Base-by-base conservation (phyloP, 495 filamentous ascomycete genomes). In the Tuber aestivum region DNA sequence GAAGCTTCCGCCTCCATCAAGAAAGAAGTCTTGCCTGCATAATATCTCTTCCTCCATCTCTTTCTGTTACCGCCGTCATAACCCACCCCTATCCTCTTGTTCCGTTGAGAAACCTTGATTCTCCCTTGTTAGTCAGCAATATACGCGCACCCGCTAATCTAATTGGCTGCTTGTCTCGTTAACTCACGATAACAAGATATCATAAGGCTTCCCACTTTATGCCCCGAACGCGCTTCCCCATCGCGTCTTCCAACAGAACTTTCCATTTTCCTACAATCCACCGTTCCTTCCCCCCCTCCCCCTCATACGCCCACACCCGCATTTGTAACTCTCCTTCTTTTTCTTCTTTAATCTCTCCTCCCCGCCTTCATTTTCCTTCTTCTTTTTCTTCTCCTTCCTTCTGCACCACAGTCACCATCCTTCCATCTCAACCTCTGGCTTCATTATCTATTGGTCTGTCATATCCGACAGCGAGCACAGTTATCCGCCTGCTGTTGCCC, bases 391-490 rank as follows among this genome's bases (percentile, higher is more conserved):
- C 85, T 82, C 72, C 79, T 69, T 40, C 83, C 80, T 45, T 70
- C 37, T 32, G 69, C 65, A 44, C 74, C 71, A 42, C 61, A 74
- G 27, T 73, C 75, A 8, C 56, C 77, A 40, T 38, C 35, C 18
- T 70, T 70, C 56, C 65, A 68, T 20, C 61, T 42, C 72, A 61
- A 74, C 61, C 38, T 74, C 71, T 37, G 61, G n/a, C 70, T 69
- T n/a, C 35, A 42, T 70, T 35, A 42, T 50, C 45, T 72, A 23
- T 75, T 70, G 23, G n/a, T 74, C 69, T 72, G 44, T 41, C 73
- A 50, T 35, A 70, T 87, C 6, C 92, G 91, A 65, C 56, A 35
- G 27, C 27, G 27, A 65, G 56, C 56, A 35, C 16, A 65, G 20
- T 65, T 65, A 35, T 4, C 32, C 35, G 56, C 56, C 56, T 35